phyloP scores from a whole-genome alignment of 1,284 basidiomycete genomes.

The Cryptococcus sp. region DNA sequence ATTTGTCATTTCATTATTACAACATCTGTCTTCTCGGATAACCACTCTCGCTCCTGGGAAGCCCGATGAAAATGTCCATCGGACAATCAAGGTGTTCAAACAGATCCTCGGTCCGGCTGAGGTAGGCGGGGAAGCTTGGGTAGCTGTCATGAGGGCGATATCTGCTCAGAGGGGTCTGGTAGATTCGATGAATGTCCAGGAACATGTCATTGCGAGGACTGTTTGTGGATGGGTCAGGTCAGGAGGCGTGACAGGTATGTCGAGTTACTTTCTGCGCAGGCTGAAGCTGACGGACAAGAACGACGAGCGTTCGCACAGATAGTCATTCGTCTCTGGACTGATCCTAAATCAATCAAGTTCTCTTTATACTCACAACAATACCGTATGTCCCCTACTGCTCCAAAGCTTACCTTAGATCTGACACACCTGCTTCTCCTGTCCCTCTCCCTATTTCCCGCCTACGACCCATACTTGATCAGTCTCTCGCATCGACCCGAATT shows the following conservation, averaged over 20 bases:
- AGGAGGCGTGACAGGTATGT: no score
- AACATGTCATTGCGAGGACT: not conserved
- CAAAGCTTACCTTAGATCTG: slow-evolving; percentile 52
- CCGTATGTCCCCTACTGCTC: slow-evolving; percentile 23
- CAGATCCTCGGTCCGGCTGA: slow-evolving; percentile 26
- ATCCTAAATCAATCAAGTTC: slow-evolving; percentile 46
- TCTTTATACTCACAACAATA: slow-evolving; percentile 39
- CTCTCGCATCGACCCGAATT: slow-evolving; percentile 57
- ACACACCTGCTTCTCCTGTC: slow-evolving; percentile 65
- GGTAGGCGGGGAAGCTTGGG: slow-evolving; percentile 29
- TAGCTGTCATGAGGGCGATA: slow-evolving; percentile 3
- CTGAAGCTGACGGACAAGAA: no score
- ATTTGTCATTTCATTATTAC: slow-evolving; percentile 22
- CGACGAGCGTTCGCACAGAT: slow-evolving; percentile 29
- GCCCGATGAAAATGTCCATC: slow-evolving; percentile 9
- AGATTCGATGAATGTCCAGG: slow-evolving; percentile 1
- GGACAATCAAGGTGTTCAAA: slow-evolving; percentile 18
- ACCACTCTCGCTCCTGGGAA: slow-evolving; percentile 8
- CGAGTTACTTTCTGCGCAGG: no score
- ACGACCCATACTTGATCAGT: slow-evolving; percentile 48
- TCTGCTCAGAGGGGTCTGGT: slow-evolving; percentile 1
- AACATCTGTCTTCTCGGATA: slow-evolving; percentile 17
- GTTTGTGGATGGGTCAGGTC: no score
- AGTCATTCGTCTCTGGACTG: slow-evolving; percentile 43
- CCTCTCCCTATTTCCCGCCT: slow-evolving; percentile 58